phyloP scores from a whole-genome alignment of 2,329 filamentous ascomycete genomes.

The Hirsutella thompsonii region DNA sequence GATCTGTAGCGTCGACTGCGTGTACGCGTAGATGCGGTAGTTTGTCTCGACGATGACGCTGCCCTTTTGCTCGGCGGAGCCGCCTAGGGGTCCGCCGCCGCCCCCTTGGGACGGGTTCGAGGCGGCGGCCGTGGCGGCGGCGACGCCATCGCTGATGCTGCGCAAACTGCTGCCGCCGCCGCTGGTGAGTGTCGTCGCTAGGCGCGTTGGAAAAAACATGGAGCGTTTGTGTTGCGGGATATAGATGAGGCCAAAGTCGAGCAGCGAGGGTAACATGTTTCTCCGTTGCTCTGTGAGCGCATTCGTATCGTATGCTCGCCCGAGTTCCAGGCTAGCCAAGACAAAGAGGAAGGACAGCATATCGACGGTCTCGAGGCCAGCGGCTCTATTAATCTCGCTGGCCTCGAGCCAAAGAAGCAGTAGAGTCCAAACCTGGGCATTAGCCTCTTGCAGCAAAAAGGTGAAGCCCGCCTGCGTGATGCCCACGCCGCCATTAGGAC shows the following conservation, averaged over 20 bases:
- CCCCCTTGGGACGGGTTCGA: slow-evolving; percentile 22
- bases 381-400: slow-evolving; percentile 42
- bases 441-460: slow-evolving; percentile 87
- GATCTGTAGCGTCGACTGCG: slow-evolving; percentile 84
- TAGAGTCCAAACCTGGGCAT: slow-evolving; percentile 93
- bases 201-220: slow-evolving; percentile 78
- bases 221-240: slow-evolving; percentile 42
- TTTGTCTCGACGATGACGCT: slow-evolving; percentile 97
- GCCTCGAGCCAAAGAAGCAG: slow-evolving; percentile 87
- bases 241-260: slow-evolving; percentile 89
- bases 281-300: slow-evolving; percentile 70
- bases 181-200: slow-evolving; percentile 85
- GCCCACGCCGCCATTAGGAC: slow-evolving; percentile 50
- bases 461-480: slow-evolving; percentile 93
- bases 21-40: slow-evolving; percentile 95
- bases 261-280: slow-evolving; percentile 80
- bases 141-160: slow-evolving; percentile 54
- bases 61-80: slow-evolving; percentile 43
- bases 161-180: slow-evolving; percentile 65
- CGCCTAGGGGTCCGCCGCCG: slow-evolving; percentile 20
- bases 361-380: slow-evolving; percentile 77
- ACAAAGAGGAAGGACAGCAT: slow-evolving; percentile 95
- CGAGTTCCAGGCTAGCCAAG: slow-evolving; percentile 83
- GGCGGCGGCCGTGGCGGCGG: slow-evolving; percentile 45
- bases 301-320: slow-evolving; percentile 77